A percentile compares a stretch with the other conserved stretches of the same genome.
These are phyloP conservation scores for Xylaria sp. DNA, from an alignment of 2,329 filamentous ascomycete species.

Conservation along the genomic window DNA sequence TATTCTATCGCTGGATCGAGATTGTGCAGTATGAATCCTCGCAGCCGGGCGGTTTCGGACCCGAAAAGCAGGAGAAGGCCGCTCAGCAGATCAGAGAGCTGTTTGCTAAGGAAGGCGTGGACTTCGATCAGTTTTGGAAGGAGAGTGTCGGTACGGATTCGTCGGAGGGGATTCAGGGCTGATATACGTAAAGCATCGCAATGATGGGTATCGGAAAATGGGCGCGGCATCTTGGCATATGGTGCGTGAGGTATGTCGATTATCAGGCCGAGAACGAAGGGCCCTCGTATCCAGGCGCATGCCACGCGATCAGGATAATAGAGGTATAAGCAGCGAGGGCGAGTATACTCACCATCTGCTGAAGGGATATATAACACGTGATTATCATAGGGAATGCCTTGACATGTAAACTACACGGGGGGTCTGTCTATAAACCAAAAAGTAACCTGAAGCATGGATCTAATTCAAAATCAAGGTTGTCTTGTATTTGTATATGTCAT, in stretches of 20 bases:
- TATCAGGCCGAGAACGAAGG: neutral
- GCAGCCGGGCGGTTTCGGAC: conserved; percentile 79
- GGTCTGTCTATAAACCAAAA: neutral
- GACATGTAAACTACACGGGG: neutral
- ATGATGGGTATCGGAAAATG: neutral
- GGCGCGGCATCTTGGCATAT: neutral
- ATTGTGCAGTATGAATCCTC: conserved; percentile 88
- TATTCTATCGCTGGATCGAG: conserved; percentile 95
- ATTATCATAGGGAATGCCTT: neutral
- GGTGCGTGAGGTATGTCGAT: neutral
- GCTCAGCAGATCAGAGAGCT: conserved; percentile 79
- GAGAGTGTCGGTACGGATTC: conserved; percentile 63
- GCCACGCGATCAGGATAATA: neutral
- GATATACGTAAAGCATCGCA: neutral
- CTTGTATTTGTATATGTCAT: neutral
- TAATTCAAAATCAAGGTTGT: neutral
- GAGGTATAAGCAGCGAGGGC: neutral
- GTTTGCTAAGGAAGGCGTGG: conserved; percentile 78
- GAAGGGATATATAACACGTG: neutral
- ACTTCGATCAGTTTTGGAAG: conserved; percentile 84
- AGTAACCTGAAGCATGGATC: neutral
- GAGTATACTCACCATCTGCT: neutral
- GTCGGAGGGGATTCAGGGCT: conserved; percentile 40
- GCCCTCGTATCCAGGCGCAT: neutral
- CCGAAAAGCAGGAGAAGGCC: conserved; percentile 75